Evolutionary conservation across 106 monocot species (phyloP), one percentile per base, ranked within the genome.

Genomic region (Dendrobium nobile): DNA sequence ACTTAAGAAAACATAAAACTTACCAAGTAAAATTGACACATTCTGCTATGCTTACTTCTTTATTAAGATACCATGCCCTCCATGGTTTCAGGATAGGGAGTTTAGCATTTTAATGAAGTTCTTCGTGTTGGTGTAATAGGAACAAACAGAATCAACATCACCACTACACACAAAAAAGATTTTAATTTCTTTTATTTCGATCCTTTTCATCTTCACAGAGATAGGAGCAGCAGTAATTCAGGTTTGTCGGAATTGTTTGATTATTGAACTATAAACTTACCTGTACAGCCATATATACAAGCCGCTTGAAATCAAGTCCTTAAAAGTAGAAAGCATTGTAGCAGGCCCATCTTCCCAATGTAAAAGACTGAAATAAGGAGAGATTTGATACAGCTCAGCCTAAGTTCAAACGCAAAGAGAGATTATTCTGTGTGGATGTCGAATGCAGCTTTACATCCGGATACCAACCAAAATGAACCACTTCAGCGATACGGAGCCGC

Each of bases 251-350:
- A 51, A 13, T 51, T 51, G 51, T 51, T 13, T 51, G 51, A 72
- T 72, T 15, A 7, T 33, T 72, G 13, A 37, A 33, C 72, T 9
- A 72, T 27, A 20, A 59, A 79, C 51, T 75, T 56, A 55, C 81
- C 81, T 81, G 81, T 81, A 81, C 33, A 81, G 13, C 81, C 72
- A 81, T 4, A 55, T 54, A 4, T 51, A 17, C 41, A 81, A 51
- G 17, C 74, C 74, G 16, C 17, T 67, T 8, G 24, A 20, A 17
- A 74, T 75, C 28, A 81, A 13, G 3, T 75, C 4, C 67, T 47
- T 55, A 10, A 81, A 19, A 33, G 28, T 56, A 17, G 73, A 54
- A 1, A 81, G 54, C 81, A 56, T 55, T 1, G 27, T 55, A 31
- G 13, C 3, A 20, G 74, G 20, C 8, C 24, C 9, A 37, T 81